Base-by-base conservation (phyloP, 2,329 filamentous ascomycete species). In the Xylariaceae sp. region DNA sequence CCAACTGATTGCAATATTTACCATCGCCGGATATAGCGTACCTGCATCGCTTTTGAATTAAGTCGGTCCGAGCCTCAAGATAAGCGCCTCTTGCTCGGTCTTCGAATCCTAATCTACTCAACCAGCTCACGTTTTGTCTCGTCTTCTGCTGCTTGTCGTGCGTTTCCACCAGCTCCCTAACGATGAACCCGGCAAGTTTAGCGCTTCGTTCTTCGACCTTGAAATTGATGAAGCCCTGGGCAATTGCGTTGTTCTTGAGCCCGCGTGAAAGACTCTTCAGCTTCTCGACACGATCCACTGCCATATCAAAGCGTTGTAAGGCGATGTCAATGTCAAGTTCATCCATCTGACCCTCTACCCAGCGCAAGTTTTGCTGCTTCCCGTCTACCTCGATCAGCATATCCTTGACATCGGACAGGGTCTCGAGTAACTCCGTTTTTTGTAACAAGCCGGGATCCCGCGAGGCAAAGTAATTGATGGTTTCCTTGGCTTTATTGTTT, bases 271-370 rank as follows among this genome's bases (percentile, higher is more conserved):
- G 78, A 42, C 81, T 81, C 63, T 92, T 88, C 37, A 99, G 78
- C 65, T 89, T 90, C 70, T 97, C 94, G 1, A 96, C 87, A 29
- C 86, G 83, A 5, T 80, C 79, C 0, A 97, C 94, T 0, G 94
- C 88, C 18, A 86, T 81, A 64, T 96, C 91, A 61, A 96, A 94
- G 40, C 83, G 81, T 68, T 97, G 92, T 47, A 96, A 79, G 0
- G 94, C 92, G 65, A 99, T 92, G 64, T 95, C 87, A 63, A 97
- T 97, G 66, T 99, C 94, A 5, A 99, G 81, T 66, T 95, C 90
- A 67, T 99, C 94, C 70, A 99, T 88, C 72, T 97, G 90, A 49
- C 85, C 84, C 69, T 99, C 94, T 0, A 99, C 90, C 90, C 90
- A 96, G 49, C 92, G 88, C 44, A 99, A 80, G 68, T 94, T 96